Conservation (phyloP, 805 yeast species). For the Myxozyma kluyveri region DNA sequence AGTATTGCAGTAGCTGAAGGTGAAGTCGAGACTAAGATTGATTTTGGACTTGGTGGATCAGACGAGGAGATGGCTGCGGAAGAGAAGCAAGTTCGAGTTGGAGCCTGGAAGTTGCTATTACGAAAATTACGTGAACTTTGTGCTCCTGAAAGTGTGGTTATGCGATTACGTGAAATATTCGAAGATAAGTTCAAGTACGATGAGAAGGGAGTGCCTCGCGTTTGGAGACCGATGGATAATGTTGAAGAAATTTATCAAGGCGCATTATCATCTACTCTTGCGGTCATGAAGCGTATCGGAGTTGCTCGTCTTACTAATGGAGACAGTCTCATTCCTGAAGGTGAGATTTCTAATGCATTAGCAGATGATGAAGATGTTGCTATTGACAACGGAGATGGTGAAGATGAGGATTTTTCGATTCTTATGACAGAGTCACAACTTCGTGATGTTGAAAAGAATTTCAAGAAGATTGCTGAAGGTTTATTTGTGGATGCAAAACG, state of each 20-base stretch:
- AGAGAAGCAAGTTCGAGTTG: constrained; percentile 46
- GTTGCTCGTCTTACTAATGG: constrained; percentile 51
- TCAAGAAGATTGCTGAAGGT: constrained; percentile 74
- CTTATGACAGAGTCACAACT: constrained; percentile 59
- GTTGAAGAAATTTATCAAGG: constrained; percentile 61
- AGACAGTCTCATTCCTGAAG: constrained; percentile 37
- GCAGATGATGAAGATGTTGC: constrained; percentile 22
- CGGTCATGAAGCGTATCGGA: constrained; percentile 58
- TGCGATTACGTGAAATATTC: constrained; percentile 71
- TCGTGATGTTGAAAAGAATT: constrained; percentile 53
- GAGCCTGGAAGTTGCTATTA: constrained; percentile 66
- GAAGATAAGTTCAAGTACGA: constrained; percentile 84
- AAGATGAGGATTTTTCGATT: constrained; percentile 50
- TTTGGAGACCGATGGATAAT: constrained; percentile 73
- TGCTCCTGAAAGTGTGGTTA: constrained; percentile 62
- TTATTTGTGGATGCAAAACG: constrained; percentile 84
- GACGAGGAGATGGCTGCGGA: constrained; percentile 45
- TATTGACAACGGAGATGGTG: constrained; percentile 35
- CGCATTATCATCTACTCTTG: constrained; percentile 59
- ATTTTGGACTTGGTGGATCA: constrained; percentile 62
- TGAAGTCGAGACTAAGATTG: constrained; percentile 39
- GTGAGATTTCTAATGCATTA: constrained; percentile 9
- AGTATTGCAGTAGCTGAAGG: constrained; percentile 10
- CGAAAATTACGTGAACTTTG: constrained; percentile 58
- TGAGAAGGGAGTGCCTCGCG: constrained; percentile 71